These are phyloP conservation scores for Chaetomium globosum DNA, from an alignment of 2,329 filamentous ascomycete species.

Conservation along the genomic window DNA sequence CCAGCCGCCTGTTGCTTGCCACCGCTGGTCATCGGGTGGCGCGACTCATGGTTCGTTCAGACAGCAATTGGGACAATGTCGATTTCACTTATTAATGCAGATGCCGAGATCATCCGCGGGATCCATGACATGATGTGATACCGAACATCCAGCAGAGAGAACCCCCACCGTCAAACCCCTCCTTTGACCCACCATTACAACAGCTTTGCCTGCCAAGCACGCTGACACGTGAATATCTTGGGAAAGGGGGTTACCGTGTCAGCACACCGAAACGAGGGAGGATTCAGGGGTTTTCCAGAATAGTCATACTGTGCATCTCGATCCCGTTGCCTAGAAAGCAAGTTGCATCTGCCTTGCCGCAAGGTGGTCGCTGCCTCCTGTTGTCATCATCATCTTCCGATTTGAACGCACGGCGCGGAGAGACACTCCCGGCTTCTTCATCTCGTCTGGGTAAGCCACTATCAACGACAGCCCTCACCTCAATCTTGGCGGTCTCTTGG, in stretches of 20 bases:
- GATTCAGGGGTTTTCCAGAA: background rate
- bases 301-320: background rate
- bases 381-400: background rate
- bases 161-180: slow-evolving; percentile 7
- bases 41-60: background rate
- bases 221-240: background rate
- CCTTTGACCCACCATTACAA: slow-evolving; percentile 1
- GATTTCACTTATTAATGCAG: background rate
- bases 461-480: background rate
- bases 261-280: background rate
- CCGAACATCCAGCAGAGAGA: background rate
- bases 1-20: background rate
- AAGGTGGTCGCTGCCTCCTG: background rate
- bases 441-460: slow-evolving; percentile 5
- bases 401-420: background rate
- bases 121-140: slow-evolving; percentile 6
- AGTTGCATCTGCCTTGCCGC: background rate
- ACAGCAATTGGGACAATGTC: background rate
- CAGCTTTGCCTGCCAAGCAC: background rate
- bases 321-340: background rate
- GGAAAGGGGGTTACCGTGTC: background rate
- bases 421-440: background rate
- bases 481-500: slow-evolving; percentile 10
- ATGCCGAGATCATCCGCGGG: background rate
- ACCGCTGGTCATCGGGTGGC: background rate